Evolutionary conservation across 2,329 filamentous ascomycete species (phyloP), one percentile per base, ranked within the genome.

Genomic region (Nigrospora sphaerica): DNA sequence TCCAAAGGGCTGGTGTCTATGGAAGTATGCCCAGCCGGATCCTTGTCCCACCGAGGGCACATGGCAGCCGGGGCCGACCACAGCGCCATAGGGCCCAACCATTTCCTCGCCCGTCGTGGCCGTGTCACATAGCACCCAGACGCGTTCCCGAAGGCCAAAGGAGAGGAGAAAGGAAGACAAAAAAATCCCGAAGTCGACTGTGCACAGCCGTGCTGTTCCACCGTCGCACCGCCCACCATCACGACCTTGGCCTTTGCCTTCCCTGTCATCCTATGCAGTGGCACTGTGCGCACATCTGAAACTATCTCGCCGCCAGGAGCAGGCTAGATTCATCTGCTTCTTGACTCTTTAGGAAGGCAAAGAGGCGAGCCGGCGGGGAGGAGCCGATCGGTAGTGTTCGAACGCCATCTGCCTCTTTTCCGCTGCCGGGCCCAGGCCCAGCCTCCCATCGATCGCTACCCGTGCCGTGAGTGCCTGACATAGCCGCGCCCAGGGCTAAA

Each of bases 111-210:
- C 49, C 47, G 47, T 50, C 49, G 52, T 58, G 57, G 57, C 54
- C 50, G 63, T 65, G 56, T 51, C 38, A 66, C 62, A 40, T 38
- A 34, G 37, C 39, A 46, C 45, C 50, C 51, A 54, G 53, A 28
- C 23, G 23, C 52, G 54, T 52, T 57, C 54, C 54, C 57, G 54
- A 58, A 55, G 50, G 54, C 56, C 53, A 56, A 56, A 55, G 58
- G 55, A 56, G 46, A 54, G 23, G 23, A 28, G 23, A 10, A 28
- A 28, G 10, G 23, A 28, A 28, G 23, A 28, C 42, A 55, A 54
- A 50, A 55, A 58, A 56, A 58, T 59, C 60, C 63, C 63, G 61
- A 61, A 61, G 58, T 62, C 62, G 54, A 60, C 54, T 61, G 64
- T 61, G 59, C 52, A 62, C 57, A 63, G 53, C 62, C 62, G 62